A percentile compares a stretch with the other conserved stretches of the same genome.
Conservation (phyloP, 2,329 filamentous ascomycete species). For the Fulvia fulva region DNA sequence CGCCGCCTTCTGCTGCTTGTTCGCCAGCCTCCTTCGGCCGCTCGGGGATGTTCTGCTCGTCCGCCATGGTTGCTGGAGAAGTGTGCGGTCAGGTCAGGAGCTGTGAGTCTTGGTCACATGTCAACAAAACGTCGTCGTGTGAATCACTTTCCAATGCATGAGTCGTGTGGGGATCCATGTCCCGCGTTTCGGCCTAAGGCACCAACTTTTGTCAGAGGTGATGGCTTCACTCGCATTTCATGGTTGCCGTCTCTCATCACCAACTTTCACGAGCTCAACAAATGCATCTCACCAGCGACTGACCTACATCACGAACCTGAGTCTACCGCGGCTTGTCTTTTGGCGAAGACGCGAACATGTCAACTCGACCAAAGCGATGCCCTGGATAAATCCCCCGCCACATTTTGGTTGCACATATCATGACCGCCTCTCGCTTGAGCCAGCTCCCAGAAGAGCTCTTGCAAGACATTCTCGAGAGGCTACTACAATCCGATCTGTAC, state of each 20-base stretch:
- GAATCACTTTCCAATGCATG: not conserved
- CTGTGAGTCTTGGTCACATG: not conserved
- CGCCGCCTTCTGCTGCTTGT: conserved; percentile 17
- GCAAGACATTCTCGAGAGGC: conserved; percentile 36
- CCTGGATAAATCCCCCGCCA: not conserved
- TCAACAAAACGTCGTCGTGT: not conserved
- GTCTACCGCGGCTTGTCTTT: not conserved
- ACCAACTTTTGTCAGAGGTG: too few species aligned
- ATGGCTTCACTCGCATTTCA: too few species aligned
- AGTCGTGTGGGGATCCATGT: not conserved
- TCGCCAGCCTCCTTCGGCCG: conserved; percentile 31
- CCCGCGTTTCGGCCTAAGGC: not conserved
- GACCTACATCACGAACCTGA: not conserved
- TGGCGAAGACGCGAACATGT: not conserved
- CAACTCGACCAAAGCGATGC: not conserved
- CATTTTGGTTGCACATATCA: not conserved
- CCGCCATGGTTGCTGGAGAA: conserved; percentile 19
- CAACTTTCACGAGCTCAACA: not conserved
- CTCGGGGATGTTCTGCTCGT: conserved; percentile 27
- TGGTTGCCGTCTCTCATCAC: not conserved
- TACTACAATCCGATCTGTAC: conserved; percentile 32
- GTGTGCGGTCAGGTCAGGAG: not conserved
- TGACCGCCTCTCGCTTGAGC: not conserved
- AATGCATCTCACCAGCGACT: not conserved
- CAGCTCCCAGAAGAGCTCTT: conserved; percentile 42